Conservation (phyloP, 176 grass and related monocot species). For the Aegilops tauschii region DNA sequence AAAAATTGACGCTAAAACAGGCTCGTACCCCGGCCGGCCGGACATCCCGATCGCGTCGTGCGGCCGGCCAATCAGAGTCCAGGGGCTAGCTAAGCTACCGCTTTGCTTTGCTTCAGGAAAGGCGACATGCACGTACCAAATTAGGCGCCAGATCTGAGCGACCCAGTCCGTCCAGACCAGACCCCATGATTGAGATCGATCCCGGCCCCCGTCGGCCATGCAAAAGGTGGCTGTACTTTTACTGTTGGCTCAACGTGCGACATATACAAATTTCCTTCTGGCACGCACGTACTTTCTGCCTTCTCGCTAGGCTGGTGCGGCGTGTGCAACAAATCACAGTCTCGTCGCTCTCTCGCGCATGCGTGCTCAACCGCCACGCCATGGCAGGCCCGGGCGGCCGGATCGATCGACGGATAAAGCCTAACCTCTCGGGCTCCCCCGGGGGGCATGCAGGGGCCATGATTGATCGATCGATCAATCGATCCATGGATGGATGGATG, state of each 20-base stretch:
- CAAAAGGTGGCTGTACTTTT: not conserved
- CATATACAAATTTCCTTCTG: not conserved
- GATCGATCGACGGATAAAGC: not conserved
- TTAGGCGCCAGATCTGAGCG: constrained; percentile 19
- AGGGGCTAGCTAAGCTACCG: not conserved
- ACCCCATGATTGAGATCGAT: not conserved
- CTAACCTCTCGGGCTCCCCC: not conserved
- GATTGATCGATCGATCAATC: not conserved
- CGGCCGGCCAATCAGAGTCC: not conserved
- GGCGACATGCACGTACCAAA: constrained; percentile 38
- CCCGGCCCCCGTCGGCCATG: not conserved
- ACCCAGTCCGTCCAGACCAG: not conserved
- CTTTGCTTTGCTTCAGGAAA: constrained; percentile 19
- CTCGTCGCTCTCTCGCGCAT: not conserved
- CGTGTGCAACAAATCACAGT: not conserved
- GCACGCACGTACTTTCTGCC: not conserved
- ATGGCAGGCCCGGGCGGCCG: not conserved
- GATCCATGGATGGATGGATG: not conserved
- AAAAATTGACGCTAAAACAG: not conserved
- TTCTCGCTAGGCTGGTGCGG: not conserved
- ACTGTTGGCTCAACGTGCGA: constrained; percentile 28
- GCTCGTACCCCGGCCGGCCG: not conserved
- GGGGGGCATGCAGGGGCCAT: not conserved
- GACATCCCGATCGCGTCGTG: not conserved
- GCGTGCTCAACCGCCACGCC: not conserved